Evolutionary conservation across 2,329 filamentous ascomycete species (phyloP), one percentile per base, ranked within the genome.

Genomic region (Ceratocystis diversiconidia): DNA sequence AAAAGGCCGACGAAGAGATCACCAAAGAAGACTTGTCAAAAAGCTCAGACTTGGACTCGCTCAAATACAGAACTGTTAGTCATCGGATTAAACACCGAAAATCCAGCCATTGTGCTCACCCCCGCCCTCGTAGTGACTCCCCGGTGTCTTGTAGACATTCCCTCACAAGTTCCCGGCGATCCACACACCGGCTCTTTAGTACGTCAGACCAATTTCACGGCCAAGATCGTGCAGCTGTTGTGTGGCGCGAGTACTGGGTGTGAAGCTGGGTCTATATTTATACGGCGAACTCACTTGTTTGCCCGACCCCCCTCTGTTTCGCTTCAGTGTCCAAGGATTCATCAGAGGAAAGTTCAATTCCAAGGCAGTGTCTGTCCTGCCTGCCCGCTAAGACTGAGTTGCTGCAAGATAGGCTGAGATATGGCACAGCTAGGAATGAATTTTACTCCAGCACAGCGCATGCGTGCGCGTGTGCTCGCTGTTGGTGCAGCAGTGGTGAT

Each of bases 401-500:
- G 50, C 50, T 12, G 4, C n/a, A 55, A 55, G 52, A 2, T 10
- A 5, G 10, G 52, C 52, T 41, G 8, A 25, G 28, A 3, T 10
- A 62, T 62, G 61, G 30, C 41, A n/a, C 25, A n/a, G 41, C n/a
- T 44, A 3, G n/a, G 44, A 1, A 62, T 48, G 61, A 30, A 19
- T 12, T 64, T 44, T 19, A 59, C 62, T 7, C 32, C 48, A 19
- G 62, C 62, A n/a, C 62, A 64, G 32, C 62, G 62, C 30, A 44
- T 19, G 55, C 63, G 68, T 48, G 69, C 69, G 44, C 70, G 69
- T 44, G 68, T 71, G 32, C 69, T 72, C 65, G 79, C 79, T n/a
- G 74, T 72, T 43, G 78, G 77, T 43, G 75, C 79, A 68, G 76
- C 75, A 2, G 78, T 78, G 67, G 75, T 79, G 66, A 75, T 79